Evolutionary conservation across 306 rosid genomes (phyloP).

Genomic region (Citrullus amarus): DNA sequence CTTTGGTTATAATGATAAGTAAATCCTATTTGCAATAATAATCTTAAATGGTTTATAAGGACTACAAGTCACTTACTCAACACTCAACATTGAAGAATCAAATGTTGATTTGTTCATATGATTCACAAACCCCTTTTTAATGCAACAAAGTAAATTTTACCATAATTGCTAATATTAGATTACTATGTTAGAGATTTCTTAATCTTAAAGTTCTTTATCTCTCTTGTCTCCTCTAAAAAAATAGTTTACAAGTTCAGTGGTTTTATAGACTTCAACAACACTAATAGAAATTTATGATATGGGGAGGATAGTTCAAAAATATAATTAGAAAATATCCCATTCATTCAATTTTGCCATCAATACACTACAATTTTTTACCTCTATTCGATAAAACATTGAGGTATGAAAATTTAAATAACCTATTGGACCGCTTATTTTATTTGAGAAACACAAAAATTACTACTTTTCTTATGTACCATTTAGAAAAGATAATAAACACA

Average conservation of each 20-base stretch:
- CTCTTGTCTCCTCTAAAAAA: not conserved
- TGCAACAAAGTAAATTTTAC: not conserved
- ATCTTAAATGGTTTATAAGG: not conserved
- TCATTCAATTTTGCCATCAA: too few species aligned
- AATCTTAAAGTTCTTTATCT: not conserved
- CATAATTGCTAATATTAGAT: not conserved
- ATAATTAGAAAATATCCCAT: too few species aligned
- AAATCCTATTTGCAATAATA: not conserved
- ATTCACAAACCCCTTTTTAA: not conserved
- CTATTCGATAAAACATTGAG: too few species aligned
- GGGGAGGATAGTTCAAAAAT: too few species aligned
- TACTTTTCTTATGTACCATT: too few species aligned
- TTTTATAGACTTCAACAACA: not conserved
- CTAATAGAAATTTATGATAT: too few species aligned
- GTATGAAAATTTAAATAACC: too few species aligned
- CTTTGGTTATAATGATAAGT: not conserved
- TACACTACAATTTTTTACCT: too few species aligned
- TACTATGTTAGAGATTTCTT: not conserved
- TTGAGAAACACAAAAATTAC: too few species aligned
- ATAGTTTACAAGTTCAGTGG: not conserved
- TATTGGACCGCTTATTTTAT: too few species aligned
- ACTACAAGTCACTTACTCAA: not conserved
- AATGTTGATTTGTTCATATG: conserved; percentile 2
- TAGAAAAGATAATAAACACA: too few species aligned
- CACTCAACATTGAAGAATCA: conserved; percentile 8